These are phyloP conservation scores for Corchorus capsularis DNA, from an alignment of 345 rosid species.

Conservation along the genomic window DNA sequence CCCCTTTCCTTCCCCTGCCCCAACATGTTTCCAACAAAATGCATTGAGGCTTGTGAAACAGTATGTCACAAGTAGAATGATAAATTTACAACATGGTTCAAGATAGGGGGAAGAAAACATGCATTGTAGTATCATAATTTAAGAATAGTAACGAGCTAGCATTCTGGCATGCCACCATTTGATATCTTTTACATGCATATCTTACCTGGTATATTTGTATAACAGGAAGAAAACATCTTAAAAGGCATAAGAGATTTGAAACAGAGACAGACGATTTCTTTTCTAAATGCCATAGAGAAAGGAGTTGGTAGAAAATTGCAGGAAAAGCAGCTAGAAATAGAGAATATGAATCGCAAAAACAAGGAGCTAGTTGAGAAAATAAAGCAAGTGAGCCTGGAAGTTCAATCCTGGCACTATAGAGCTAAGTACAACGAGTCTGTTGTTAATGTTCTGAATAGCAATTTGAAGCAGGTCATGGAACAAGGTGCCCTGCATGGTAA, in stretches of 20 bases:
- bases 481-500: constrained; percentile 44
- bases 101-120: background rate
- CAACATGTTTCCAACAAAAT: background rate
- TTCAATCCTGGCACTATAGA: constrained; percentile 67
- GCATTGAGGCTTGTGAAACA: background rate
- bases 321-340: constrained; percentile 63
- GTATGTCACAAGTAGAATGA: background rate
- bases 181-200: background rate
- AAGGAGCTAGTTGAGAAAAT: constrained; percentile 62
- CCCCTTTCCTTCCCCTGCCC: background rate
- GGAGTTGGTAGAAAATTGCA: constrained; percentile 58
- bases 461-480: constrained; percentile 65
- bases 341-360: constrained; percentile 60
- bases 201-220: constrained; percentile 6
- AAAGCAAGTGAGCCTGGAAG: constrained; percentile 53
- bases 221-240: constrained; percentile 59
- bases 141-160: background rate
- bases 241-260: constrained; percentile 58
- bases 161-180: background rate
- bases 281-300: constrained; percentile 56
- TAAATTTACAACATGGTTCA: background rate
- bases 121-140: background rate
- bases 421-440: constrained; percentile 75
- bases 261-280: constrained; percentile 55
- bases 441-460: constrained; percentile 57